phyloP scores from a whole-genome alignment of 768 basidiomycete species.

The Termitomyces sp. region DNA sequence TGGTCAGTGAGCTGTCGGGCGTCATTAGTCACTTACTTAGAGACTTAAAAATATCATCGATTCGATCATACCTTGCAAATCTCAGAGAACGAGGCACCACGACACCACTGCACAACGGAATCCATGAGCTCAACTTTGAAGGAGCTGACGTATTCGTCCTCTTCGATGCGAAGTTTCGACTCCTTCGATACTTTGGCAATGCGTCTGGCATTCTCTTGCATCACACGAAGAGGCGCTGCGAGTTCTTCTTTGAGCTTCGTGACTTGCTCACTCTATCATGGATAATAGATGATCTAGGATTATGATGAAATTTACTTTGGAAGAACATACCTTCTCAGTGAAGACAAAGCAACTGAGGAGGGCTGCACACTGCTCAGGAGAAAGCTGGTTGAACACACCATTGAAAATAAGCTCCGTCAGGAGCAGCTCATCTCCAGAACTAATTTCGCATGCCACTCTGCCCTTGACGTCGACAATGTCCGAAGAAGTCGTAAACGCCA shows the following conservation, averaged over 20 bases:
- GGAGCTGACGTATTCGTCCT: constrained; percentile 92
- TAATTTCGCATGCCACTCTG: constrained; percentile 97
- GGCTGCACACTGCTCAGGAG: constrained; percentile 90
- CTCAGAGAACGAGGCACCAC: constrained; percentile 94
- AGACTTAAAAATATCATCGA: background rate
- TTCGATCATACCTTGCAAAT: constrained; percentile 78
- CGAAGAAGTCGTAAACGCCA: constrained; percentile 83
- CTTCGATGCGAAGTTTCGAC: constrained; percentile 82
- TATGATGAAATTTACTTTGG: background rate
- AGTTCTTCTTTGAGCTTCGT: constrained; percentile 92
- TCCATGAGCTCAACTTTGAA: constrained; percentile 99
- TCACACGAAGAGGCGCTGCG: constrained; percentile 84
- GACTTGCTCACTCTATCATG: constrained; percentile 70
- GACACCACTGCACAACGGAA: constrained; percentile 95
- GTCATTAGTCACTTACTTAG: background rate
- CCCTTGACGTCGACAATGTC: constrained; percentile 99
- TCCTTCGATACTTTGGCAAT: constrained; percentile 98
- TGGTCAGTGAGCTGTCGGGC: constrained; percentile 84
- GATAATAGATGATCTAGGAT: background rate
- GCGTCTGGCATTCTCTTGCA: constrained; percentile 93
- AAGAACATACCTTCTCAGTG: constrained; percentile 74
- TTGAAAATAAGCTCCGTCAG: constrained; percentile 98
- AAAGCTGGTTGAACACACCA: constrained; percentile 87
- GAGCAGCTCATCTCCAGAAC: constrained; percentile 92
- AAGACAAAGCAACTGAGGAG: constrained; percentile 98